phyloP scores from a whole-genome alignment of 2,329 filamentous ascomycete species.

The Raffaelea deltoideospora region DNA sequence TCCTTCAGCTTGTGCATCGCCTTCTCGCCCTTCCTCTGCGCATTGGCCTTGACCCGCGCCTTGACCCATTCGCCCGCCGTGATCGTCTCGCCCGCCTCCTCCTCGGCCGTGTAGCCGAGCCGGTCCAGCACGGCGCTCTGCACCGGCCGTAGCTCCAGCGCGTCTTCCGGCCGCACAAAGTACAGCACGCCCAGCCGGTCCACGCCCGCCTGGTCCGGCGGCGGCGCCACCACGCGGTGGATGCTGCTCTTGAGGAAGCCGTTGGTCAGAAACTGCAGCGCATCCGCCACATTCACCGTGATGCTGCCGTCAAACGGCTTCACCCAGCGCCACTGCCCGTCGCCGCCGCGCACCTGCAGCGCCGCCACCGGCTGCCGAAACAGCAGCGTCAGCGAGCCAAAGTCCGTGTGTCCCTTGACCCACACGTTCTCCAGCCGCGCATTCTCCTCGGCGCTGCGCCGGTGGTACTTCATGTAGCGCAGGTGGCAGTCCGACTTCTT shows the following conservation, averaged over 20 bases:
- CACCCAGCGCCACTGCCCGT: conserved; percentile 28
- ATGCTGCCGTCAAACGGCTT: conserved; percentile 26
- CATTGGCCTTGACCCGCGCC: too few species aligned
- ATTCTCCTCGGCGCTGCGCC: conserved; percentile 19
- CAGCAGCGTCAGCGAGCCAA: conserved; percentile 35
- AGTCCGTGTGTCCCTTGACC: conserved; percentile 30
- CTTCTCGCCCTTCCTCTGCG: too few species aligned
- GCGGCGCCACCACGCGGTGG: conserved; percentile 19
- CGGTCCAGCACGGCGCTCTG: conserved; percentile 19
- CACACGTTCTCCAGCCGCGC: conserved; percentile 6
- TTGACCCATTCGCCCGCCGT: too few species aligned
- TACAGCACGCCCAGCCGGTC: conserved; percentile 35
- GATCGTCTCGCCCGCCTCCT: too few species aligned
- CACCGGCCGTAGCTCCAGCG: background rate
- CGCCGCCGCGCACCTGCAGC: conserved; percentile 26
- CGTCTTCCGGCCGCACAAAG: conserved; percentile 28
- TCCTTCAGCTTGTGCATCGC: too few species aligned
- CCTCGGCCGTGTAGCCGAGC: conserved; percentile 16
- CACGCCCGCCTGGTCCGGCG: conserved; percentile 26
- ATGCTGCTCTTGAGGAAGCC: conserved; percentile 22
- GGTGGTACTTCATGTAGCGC: conserved; percentile 42
- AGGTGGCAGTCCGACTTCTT: conserved; percentile 38
- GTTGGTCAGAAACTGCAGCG: conserved; percentile 26
- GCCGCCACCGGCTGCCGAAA: conserved; percentile 39
- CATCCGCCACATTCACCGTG: conserved; percentile 31